Percentiles rank a stretch among this genome's conserved stretches.
Evolutionary conservation across 2,329 filamentous ascomycete genomes (phyloP).

Genomic region (Pyricularia grisea): DNA sequence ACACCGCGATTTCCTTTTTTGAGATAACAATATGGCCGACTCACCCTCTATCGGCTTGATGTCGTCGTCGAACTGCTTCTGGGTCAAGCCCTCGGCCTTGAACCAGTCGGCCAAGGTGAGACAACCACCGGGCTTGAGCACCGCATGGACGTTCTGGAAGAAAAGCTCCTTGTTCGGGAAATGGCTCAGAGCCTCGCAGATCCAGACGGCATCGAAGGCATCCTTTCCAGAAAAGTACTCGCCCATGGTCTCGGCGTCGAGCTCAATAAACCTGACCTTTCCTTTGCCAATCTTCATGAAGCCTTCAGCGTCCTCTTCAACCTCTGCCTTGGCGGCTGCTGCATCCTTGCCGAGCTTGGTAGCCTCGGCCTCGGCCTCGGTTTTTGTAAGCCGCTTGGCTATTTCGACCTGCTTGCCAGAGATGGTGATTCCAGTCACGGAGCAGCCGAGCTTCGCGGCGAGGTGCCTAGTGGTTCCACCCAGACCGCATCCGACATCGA

Average conservation of each 20-base stretch:
- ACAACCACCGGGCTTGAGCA: slow-evolving; percentile 39
- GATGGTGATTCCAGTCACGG: slow-evolving; percentile 51
- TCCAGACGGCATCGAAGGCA: slow-evolving; percentile 49
- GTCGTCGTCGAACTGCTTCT: slow-evolving; percentile 35
- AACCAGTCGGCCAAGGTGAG: slow-evolving; percentile 55
- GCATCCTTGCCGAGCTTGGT: slow-evolving; percentile 5
- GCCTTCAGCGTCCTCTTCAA: slow-evolving; percentile 17
- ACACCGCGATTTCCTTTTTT: too few relatives aligned
- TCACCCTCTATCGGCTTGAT: slow-evolving; percentile 53
- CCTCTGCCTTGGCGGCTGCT: slow-evolving; percentile 5
- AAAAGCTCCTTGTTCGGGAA: slow-evolving; percentile 50
- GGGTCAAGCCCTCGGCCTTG: slow-evolving; percentile 36
- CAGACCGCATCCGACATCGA: slow-evolving; percentile 53
- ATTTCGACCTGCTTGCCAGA: slow-evolving; percentile 50
- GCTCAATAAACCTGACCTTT: slow-evolving; percentile 43
- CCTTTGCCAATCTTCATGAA: slow-evolving; percentile 32
- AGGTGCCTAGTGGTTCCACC: slow-evolving; percentile 50
- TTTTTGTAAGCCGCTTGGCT: slow-evolving; percentile 37
- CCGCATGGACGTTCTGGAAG: slow-evolving; percentile 39
- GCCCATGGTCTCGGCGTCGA: slow-evolving; percentile 53
- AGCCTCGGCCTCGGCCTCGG: slow-evolving; percentile 16
- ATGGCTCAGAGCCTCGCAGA: slow-evolving; percentile 52
- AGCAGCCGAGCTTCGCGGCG: slow-evolving; percentile 38
- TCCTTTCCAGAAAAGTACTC: slow-evolving; percentile 32
- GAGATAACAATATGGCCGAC: too few relatives aligned